Evolutionary conservation across 1,284 basidiomycete species (phyloP).

Genomic region (Irpex lacteus): DNA sequence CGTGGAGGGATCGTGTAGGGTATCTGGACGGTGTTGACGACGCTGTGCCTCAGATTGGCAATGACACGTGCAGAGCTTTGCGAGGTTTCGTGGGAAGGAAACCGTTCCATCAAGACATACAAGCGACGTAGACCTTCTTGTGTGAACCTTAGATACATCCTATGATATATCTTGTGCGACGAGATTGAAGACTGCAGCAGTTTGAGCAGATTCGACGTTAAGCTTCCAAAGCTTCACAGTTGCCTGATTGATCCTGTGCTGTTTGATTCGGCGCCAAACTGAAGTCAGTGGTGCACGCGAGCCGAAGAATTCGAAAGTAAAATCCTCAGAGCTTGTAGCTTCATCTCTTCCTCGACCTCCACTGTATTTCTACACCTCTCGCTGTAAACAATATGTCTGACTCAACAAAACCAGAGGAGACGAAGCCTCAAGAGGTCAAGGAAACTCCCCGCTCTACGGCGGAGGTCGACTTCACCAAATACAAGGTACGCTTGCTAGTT

Average conservation of each 20-base stretch:
- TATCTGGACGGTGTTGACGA: constrained; percentile 12
- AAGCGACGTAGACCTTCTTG: background rate
- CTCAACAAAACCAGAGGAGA: constrained; percentile 13
- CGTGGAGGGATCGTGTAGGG: constrained; percentile 41
- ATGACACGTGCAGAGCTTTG: constrained; percentile 22
- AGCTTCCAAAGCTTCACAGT: constrained; percentile 4
- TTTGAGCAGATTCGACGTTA: background rate
- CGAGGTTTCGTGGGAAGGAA: constrained; percentile 43
- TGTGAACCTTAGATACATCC: background rate
- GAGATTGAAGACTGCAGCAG: too few relatives aligned
- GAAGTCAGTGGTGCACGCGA: constrained; percentile 1
- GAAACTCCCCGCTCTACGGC: constrained; percentile 46
- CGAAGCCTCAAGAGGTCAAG: constrained; percentile 17
- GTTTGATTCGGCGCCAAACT: constrained; percentile 8
- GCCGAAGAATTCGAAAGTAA: constrained; percentile 4
- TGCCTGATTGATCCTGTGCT: constrained; percentile 9
- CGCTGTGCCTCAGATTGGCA: constrained; percentile 9
- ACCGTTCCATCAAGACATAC: constrained; percentile 9
- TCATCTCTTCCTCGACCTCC: constrained; percentile 5
- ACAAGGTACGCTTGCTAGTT: constrained; percentile 54
- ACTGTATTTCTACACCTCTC: background rate
- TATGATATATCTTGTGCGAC: too few relatives aligned
- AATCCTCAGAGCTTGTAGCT: constrained; percentile 5
- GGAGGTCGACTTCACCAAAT: constrained; percentile 79
- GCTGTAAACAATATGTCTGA: constrained; percentile 11